Percentiles rank a stretch among this genome's conserved stretches.
phyloP scores from a whole-genome alignment of 805 yeast species.

The Hanseniaspora pseudoguilliermondii region DNA sequence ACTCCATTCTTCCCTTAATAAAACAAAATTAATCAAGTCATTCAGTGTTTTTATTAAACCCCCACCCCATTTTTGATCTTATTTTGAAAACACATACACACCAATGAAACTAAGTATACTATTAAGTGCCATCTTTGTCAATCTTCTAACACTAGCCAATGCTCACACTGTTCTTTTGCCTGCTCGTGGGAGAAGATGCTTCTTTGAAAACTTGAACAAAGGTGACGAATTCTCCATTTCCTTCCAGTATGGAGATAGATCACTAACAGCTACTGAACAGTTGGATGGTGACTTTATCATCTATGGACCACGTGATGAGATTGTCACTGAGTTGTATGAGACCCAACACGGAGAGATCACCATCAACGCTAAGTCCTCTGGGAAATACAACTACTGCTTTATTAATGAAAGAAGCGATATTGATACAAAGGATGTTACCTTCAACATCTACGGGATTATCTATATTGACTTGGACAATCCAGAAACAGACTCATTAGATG shows the following conservation, averaged over 20 bases:
- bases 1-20: no score
- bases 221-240: slow-evolving; percentile 80
- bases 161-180: slow-evolving; percentile 80
- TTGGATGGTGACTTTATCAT: slow-evolving; percentile 55
- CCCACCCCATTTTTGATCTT: background rate
- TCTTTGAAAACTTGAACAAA: slow-evolving; percentile 65
- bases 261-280: slow-evolving; percentile 56
- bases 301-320: slow-evolving; percentile 32
- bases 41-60: no score
- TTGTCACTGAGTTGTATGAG: slow-evolving; percentile 37
- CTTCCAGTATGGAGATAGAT: slow-evolving; percentile 89
- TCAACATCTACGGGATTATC: slow-evolving; percentile 87
- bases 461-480: slow-evolving; percentile 72
- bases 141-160: slow-evolving; percentile 14
- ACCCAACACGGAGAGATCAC: slow-evolving; percentile 73
- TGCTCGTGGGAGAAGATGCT: slow-evolving; percentile 76
- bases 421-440: slow-evolving; percentile 79
- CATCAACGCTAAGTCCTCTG: slow-evolving; percentile 50
- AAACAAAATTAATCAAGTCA: no score
- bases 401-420: slow-evolving; percentile 66
- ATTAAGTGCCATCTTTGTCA: background rate
- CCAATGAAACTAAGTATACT: background rate
- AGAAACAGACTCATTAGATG: slow-evolving; percentile 65
- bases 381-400: slow-evolving; percentile 81
- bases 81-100: background rate